Conservation (phyloP, 306 rosid genomes). For the Pueraria montana region DNA sequence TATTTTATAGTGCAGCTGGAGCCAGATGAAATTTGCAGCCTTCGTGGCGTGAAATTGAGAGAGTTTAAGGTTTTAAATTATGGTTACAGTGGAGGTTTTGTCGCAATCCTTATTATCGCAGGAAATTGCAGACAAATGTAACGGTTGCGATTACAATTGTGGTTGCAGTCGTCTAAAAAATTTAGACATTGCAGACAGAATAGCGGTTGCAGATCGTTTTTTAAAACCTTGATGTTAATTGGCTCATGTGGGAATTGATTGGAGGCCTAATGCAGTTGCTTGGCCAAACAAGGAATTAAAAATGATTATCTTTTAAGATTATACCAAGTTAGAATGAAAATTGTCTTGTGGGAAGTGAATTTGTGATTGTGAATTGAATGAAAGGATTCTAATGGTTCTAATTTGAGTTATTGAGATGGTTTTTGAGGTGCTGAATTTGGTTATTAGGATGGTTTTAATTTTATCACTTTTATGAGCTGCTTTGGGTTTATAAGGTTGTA, state of each 20-base stretch:
- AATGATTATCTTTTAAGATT: background rate
- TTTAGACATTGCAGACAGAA: too few relatives aligned
- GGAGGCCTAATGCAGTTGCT: background rate
- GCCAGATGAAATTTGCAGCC: background rate
- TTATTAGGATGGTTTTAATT: background rate
- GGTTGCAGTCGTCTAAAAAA: background rate
- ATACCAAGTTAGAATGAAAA: background rate
- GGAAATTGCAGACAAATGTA: background rate
- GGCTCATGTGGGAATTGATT: background rate
- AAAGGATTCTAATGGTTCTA: background rate
- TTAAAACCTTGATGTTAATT: too few relatives aligned
- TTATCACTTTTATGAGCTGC: background rate
- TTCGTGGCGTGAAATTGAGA: background rate
- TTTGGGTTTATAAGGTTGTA: background rate
- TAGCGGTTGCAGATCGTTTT: too few relatives aligned
- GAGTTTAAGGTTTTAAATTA: background rate
- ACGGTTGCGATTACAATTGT: background rate
- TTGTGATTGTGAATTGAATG: background rate
- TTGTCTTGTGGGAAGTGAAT: background rate
- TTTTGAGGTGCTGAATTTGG: background rate
- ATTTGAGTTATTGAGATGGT: background rate
- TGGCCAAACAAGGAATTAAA: background rate
- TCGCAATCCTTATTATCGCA: background rate
- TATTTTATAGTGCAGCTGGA: slow-evolving; percentile 6
- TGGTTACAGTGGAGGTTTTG: too few relatives aligned